Base-by-base conservation (phyloP, 371 early-diverging fungal genomes). In the Rhizopus sp. region DNA sequence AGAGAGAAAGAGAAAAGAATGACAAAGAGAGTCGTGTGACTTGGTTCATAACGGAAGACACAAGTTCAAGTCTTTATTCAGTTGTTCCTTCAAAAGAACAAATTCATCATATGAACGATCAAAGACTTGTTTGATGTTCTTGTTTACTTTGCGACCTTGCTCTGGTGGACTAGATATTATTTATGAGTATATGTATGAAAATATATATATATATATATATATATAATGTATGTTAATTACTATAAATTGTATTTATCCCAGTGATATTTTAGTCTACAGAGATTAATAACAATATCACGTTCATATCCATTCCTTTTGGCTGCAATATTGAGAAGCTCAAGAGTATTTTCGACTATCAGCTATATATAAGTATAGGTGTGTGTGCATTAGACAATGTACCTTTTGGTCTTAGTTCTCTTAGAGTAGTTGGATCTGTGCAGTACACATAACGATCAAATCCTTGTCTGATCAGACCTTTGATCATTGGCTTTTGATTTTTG, bases 251-350 rank as follows among this genome's bases (percentile, higher is more conserved):
- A 63, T 31, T 53, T 46, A 17, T 66, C 57, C n/a, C 55, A 46
- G 44, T 54, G 50, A 16, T 55, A 61, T 15, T 66, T 63, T 9
- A 70, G 49, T 29, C 47, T 33, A 40, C 64, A 66, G 30, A 70
- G 37, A 32, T 66, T 70, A 39, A 38, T 23, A 45, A 70, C 55
- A 40, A 70, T 50, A 30, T 60, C 50, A 42, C 46, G 38, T 55
- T 60, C 70, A 29, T 61, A 46, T 3, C 70, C 67, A 10, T 49
- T 51, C 9, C 45, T 37, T 31, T 35, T 13, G 5, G 58, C 37
- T 5, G 70, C 70, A n/a, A 55, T 40, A 13, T 54, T 15, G 2
- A 70, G 50, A n/a, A 70, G 56, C 6, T 44, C 45, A 9, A 66
- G 48, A 16, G 70, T 70, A 35, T 70, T 70, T 44, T 54, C 41